phyloP scores from a whole-genome alignment of 129 eudicot species.

The Saposhnikovia divaricata region DNA sequence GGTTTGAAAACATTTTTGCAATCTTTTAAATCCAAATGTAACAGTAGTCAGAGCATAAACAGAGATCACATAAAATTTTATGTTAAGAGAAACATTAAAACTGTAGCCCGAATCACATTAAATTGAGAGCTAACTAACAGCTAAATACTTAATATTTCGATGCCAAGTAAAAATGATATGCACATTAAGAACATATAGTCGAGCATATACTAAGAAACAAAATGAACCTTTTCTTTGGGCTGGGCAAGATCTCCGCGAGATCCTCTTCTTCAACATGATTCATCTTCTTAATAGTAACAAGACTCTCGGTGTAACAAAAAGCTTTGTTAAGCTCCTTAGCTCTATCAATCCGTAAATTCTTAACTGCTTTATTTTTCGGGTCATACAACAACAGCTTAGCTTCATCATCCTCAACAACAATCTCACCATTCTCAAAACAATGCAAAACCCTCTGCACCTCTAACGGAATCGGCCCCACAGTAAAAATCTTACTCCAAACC shows the following conservation, averaged over 20 bases:
- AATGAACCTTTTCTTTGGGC: neutral
- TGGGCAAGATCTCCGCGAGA: neutral
- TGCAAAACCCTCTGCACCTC: constrained; percentile 1
- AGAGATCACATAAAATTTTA: neutral
- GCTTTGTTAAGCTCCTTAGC: constrained; percentile 1
- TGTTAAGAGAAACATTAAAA: neutral
- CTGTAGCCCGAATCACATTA: neutral
- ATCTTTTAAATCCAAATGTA: neutral
- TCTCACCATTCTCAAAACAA: neutral
- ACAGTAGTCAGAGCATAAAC: neutral
- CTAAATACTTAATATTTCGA: neutral
- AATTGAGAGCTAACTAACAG: neutral
- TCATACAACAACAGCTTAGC: constrained; percentile 1
- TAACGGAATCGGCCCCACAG: neutral
- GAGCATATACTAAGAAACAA: neutral
- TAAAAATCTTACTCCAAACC: constrained; percentile 3
- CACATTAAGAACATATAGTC: neutral
- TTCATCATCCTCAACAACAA: neutral
- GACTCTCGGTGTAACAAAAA: constrained; percentile 2
- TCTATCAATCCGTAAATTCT: neutral
- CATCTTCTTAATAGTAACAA: neutral
- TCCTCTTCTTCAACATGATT: constrained; percentile 5
- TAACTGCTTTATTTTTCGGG: neutral
- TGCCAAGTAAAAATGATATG: neutral
- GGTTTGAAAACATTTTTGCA: neutral